Conservation (phyloP, 2,329 filamentous ascomycete species). For the Penicillium sp. region DNA sequence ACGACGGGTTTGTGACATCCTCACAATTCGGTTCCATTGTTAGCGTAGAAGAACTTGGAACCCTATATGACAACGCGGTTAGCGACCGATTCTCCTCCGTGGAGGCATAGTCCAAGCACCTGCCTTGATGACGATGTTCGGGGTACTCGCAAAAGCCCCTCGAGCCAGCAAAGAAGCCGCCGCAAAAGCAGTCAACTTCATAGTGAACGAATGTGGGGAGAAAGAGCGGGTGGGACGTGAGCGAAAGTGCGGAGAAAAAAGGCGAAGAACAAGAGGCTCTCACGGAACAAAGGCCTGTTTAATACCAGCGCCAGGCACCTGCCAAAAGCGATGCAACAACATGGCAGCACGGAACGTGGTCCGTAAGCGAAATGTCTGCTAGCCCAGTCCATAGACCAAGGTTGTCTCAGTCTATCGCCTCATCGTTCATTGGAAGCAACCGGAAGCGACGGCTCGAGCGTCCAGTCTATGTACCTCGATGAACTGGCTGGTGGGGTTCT, state of each 20-base stretch:
- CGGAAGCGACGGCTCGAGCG: slow-evolving; percentile 6
- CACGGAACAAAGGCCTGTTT: neutral
- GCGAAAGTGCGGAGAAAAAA: slow-evolving; percentile 1
- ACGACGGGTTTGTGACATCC: neutral
- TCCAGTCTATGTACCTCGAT: neutral
- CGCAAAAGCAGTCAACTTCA: slow-evolving; percentile 1
- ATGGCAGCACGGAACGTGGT: neutral
- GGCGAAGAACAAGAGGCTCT: neutral
- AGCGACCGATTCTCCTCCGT: neutral
- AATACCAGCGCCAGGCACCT: neutral
- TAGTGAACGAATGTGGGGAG: neutral
- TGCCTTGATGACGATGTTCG: slow-evolving; percentile 1
- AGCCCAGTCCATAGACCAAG: slow-evolving; percentile 1
- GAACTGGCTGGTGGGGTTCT: neutral
- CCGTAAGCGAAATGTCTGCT: neutral
- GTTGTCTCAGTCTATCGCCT: neutral
- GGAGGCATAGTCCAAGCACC: neutral
- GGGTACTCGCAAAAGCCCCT: neutral
- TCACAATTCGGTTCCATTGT: slow-evolving; percentile 69
- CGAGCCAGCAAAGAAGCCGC: neutral
- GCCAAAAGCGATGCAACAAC: neutral
- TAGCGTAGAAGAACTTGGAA: slow-evolving; percentile 87
- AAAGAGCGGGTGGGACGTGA: neutral
- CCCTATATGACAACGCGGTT: slow-evolving; percentile 53
- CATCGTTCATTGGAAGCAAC: neutral